Base-by-base conservation (phyloP, 169 alveolate species). In the Eimeria necatrix region DNA sequence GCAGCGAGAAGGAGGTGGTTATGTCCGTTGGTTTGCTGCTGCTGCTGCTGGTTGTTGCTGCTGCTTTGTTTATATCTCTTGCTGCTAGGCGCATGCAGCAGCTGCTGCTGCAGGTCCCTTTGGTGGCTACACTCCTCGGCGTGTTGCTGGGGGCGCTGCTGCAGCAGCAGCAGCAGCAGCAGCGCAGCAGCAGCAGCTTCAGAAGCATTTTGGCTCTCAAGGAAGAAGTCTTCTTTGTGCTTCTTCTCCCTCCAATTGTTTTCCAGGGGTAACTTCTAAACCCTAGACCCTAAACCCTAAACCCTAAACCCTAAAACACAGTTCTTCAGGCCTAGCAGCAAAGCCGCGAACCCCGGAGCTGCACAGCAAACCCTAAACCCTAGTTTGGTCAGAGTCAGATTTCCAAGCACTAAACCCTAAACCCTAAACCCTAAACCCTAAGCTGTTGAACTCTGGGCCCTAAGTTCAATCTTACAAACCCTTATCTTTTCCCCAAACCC, bases 241-340 rank as follows among this genome's bases (percentile, higher is more conserved):
- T 94, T 46, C 93, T 94, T 70, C 93, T 94, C 59, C 96, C 96
- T 9, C 96, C 96, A 12, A 94, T 94, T 51, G 91, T 94, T 20
- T 94, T 94, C 59, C 89, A 93, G 74, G 93, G 95, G 81, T 89
- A 51, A 18, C 53, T 6, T 51, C 68, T 56, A 56, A 10, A 56
- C 20, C 12, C 68, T 56, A 56, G 22, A 56, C 68, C 48, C 51
- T 5, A 64, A 64, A 1, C n/a, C 73, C 73, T 16, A 9, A 61
- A 0, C 74, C 74, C 18, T 18, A 61, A 61, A 61, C 74, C 24
- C 74, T 61, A 61, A 32, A 32, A 32, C 41, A 32, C 41, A 32
- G 41, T 32, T 32, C 41, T 32, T 32, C 2, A 32, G 41, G 41
- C 41, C 0, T 32, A 32, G 41, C 0, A 32, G 41, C 41, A 32